Evolutionary conservation across 2,329 filamentous ascomycete genomes (phyloP), one percentile per base, ranked within the genome.

Genomic region (Leptographium flavum): DNA sequence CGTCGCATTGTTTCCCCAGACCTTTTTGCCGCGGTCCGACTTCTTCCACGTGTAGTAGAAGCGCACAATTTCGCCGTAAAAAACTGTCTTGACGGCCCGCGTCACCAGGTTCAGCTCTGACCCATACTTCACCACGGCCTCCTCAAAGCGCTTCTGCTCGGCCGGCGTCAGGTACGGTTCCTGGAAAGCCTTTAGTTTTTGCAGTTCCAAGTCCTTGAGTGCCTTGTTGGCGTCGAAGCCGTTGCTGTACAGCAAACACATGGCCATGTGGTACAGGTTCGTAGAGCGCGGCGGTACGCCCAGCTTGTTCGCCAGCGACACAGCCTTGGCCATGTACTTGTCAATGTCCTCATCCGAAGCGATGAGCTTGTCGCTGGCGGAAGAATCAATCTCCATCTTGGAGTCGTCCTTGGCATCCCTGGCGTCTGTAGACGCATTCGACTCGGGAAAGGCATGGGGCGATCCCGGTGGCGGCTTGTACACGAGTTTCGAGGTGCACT

Each of bases 41-140:
- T 96, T 96, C 66, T 98, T 98, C 92, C 92, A 98, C 52, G 85
- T 85, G 60, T 98, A 98, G 63, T 96, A 98, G 58, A 84, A 93
- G 4, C 92, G 83, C 23, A 94, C 87, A 50, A 95, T 82, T 47
- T 86, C 77, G 42, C 81, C 79, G 50, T 87, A 79, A 35, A 76
- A 78, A 53, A 92, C 77, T 0, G 81, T 85, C 61, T 87, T 88
- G 56, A 95, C 85, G 60, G 94, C 84, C 53, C 83, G 80, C 52
- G 81, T 87, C 48, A 96, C 82, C 39, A 75, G 74, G 52, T 86
- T 76, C 55, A 94, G 78, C 63, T 98, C 92, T 0, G 90, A 95
- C 21, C 92, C 92, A 57, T 82, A 94, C 58, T 92, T 94, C 39
- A 76, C 68, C 11, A 98, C 85, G 35, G 77, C 92, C 58, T 95